Conservation (phyloP, 441 rosid species). For the Raphanus hybrid region DNA sequence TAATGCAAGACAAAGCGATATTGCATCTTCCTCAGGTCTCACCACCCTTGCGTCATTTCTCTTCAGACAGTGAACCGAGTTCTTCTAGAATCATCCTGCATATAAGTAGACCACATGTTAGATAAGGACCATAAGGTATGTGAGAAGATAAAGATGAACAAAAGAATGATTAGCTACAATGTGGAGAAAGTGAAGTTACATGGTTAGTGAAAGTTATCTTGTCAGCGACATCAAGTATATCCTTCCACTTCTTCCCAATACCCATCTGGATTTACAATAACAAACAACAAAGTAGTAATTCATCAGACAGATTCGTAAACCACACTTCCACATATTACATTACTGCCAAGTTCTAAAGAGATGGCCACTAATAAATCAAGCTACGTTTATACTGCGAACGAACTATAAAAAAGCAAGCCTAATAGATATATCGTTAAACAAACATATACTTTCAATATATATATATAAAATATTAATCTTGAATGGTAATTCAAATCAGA, state of each 20-base stretch:
- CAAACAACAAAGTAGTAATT: neutral
- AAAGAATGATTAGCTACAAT: neutral
- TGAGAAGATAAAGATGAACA: neutral
- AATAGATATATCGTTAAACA: neutral
- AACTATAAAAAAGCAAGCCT: neutral
- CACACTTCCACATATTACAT: neutral
- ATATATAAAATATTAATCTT: neutral
- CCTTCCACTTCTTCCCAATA: constrained; percentile 97
- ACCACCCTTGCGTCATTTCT: constrained; percentile 18
- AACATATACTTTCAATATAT: neutral
- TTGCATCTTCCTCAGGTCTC: constrained; percentile 27
- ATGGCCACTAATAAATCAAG: neutral
- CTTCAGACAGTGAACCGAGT: constrained; percentile 66
- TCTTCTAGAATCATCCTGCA: constrained; percentile 83
- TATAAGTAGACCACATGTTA: constrained; percentile 1
- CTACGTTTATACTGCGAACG: neutral
- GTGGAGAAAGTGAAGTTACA: constrained; percentile 38
- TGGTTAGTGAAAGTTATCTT: constrained; percentile 81
- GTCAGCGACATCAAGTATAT: constrained; percentile 68
- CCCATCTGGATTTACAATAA: constrained; percentile 57
- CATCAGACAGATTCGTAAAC: constrained; percentile 8
- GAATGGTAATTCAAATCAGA: neutral
- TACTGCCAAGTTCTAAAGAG: neutral
- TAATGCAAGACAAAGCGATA: constrained; percentile 35
- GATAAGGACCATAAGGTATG: neutral